Conservation (phyloP, 2,329 filamentous ascomycete species). For the Hymenoscyphus fructigenus region DNA sequence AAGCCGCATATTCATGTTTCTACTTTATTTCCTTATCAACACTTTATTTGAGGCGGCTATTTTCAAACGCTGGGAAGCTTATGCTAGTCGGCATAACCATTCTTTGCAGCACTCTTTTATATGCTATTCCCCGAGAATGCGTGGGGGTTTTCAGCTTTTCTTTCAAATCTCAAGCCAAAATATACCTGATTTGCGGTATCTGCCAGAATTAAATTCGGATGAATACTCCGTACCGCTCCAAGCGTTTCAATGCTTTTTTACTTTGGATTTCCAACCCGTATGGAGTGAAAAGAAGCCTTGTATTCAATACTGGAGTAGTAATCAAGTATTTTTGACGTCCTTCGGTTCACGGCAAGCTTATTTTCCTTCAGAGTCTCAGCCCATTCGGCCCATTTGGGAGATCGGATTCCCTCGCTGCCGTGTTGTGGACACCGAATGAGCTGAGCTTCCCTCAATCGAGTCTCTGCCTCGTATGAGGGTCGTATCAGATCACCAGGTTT, state of each 20-base stretch:
- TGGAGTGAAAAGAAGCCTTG: neutral
- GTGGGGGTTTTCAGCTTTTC: too few relatives aligned
- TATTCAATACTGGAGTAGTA: neutral
- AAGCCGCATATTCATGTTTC: neutral
- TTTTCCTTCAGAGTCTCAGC: neutral
- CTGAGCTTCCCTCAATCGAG: too few relatives aligned
- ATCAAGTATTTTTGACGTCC: neutral
- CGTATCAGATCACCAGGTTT: too few relatives aligned
- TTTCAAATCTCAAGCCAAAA: too few relatives aligned
- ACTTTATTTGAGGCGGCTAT: conserved; percentile 26
- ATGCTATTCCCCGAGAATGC: neutral
- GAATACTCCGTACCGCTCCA: neutral
- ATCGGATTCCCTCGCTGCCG: neutral
- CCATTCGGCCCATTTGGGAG: neutral
- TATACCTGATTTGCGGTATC: too few relatives aligned
- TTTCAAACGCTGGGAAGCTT: neutral
- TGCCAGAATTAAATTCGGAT: neutral
- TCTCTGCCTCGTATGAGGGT: too few relatives aligned
- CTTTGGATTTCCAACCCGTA: neutral
- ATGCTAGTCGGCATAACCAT: neutral
- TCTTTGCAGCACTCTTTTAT: neutral
- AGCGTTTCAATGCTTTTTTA: neutral
- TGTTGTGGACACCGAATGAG: neutral
- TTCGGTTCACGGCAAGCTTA: neutral
- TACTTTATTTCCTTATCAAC: conserved; percentile 9